Conservation (phyloP, 2,329 filamentous ascomycete genomes). For the Sporothrix inflata region DNA sequence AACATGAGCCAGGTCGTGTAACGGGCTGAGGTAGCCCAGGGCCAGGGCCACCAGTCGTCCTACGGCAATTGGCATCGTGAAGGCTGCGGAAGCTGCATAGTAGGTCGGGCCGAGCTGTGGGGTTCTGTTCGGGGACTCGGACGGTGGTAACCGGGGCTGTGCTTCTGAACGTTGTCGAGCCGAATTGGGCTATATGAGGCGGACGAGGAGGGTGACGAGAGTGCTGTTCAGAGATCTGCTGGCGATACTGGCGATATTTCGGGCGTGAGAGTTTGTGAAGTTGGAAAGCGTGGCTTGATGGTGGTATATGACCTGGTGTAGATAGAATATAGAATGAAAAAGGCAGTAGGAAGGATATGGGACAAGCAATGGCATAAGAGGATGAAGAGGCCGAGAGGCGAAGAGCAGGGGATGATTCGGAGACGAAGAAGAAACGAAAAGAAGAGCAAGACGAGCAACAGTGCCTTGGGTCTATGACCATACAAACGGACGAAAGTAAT, state of each 20-base stretch:
- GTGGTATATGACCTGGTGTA: background rate
- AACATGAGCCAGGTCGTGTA: background rate
- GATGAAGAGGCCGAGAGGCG: background rate
- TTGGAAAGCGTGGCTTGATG: background rate
- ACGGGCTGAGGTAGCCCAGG: slow-evolving; percentile 21
- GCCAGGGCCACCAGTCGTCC: slow-evolving; percentile 31
- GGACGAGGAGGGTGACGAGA: background rate
- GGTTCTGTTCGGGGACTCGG: too few species aligned
- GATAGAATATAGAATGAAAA: background rate
- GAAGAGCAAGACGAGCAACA: background rate
- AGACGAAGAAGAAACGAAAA: background rate
- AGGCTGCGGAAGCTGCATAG: slow-evolving; percentile 25
- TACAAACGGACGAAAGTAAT: background rate
- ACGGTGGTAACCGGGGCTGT: background rate
- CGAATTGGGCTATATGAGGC: background rate
- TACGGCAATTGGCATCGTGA: slow-evolving; percentile 29
- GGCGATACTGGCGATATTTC: background rate
- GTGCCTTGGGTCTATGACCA: slow-evolving; percentile 2
- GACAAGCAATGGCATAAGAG: background rate
- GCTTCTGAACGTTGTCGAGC: background rate
- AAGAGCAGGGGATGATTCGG: background rate
- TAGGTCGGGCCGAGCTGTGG: background rate
- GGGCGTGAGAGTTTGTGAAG: background rate
- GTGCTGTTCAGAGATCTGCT: background rate
- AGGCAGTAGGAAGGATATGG: too few species aligned